These are phyloP conservation scores for Pseudogymnoascus pannorum DNA, from an alignment of 2,329 filamentous ascomycete species.

Conservation along the genomic window DNA sequence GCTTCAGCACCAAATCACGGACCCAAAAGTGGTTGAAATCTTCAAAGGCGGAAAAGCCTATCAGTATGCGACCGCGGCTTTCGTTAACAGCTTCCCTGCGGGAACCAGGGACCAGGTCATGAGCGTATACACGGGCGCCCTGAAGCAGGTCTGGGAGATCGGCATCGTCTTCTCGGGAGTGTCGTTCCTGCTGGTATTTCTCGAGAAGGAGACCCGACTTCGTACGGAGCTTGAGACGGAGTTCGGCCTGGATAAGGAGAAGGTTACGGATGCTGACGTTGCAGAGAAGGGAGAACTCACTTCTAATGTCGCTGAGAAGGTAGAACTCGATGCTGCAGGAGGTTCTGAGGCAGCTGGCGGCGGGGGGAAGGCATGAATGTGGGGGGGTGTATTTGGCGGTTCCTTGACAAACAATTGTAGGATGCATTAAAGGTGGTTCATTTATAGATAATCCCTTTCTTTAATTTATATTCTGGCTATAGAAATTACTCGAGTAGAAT, in stretches of 20 bases:
- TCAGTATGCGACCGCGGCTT: background rate
- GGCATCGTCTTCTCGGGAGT: constrained; percentile 12
- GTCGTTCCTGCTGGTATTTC: constrained; percentile 10
- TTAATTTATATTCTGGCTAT: no score
- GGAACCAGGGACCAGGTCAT: constrained; percentile 26
- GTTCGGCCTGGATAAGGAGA: constrained; percentile 13
- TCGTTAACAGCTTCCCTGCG: background rate
- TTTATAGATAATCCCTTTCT: no score
- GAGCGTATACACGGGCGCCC: constrained; percentile 27
- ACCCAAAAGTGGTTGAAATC: background rate
- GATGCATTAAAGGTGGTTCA: no score
- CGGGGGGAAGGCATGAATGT: no score
- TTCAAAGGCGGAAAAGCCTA: background rate
- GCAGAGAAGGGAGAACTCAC: no score
- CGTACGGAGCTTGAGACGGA: constrained; percentile 14
- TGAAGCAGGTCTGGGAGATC: constrained; percentile 14
- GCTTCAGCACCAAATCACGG: background rate
- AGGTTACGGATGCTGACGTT: background rate
- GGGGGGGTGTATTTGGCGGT: no score
- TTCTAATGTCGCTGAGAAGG: no score
- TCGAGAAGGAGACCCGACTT: constrained; percentile 15
- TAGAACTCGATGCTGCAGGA: no score
- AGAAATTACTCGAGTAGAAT: no score
- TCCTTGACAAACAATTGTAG: no score
- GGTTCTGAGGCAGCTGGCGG: no score